phyloP scores from a whole-genome alignment of 2,329 filamentous ascomycete genomes.

The Zasmidium citrigriseum region DNA sequence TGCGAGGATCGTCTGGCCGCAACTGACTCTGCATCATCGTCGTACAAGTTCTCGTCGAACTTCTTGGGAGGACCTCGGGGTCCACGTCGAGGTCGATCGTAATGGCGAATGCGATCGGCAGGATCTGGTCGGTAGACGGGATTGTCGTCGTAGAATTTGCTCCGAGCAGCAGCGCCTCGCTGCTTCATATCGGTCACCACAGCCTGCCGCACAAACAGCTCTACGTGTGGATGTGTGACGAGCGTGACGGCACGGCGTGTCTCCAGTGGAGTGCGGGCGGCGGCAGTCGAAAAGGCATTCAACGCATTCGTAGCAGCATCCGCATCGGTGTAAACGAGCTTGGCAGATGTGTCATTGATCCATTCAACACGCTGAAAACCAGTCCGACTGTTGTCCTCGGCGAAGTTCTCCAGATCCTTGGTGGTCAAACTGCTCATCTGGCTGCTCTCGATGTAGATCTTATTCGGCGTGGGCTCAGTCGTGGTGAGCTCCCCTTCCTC shows the following conservation, averaged over 20 bases:
- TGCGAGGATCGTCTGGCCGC: conserved; percentile 11
- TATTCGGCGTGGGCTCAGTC: conserved; percentile 52
- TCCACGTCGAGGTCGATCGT: conserved; percentile 15
- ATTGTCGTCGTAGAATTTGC: conserved; percentile 89
- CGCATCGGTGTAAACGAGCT: conserved; percentile 70
- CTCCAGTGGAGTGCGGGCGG: conserved; percentile 53
- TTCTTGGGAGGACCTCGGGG: conserved; percentile 34
- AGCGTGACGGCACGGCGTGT: conserved; percentile 69
- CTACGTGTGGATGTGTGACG: conserved; percentile 66
- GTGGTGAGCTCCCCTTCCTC: conserved; percentile 36
- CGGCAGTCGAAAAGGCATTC: conserved; percentile 46
- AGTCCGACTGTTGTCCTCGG: conserved; percentile 60
- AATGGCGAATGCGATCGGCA: conserved; percentile 64
- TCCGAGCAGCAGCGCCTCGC: conserved; percentile 74
- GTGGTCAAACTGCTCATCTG: conserved; percentile 74
- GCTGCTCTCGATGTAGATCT: conserved; percentile 81
- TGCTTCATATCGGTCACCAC: conserved; percentile 77
- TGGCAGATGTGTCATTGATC: conserved; percentile 92
- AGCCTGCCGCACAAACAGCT: conserved; percentile 72
- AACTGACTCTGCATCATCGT: conserved; percentile 58
- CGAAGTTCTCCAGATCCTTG: conserved; percentile 73
- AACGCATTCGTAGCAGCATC: conserved; percentile 58
- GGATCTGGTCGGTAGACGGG: conserved; percentile 74
- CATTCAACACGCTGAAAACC: conserved; percentile 74
- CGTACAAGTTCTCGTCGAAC: conserved; percentile 80